Evolutionary conservation across 371 early-diverging fungal species (phyloP).

Genomic region (Rhizopus delemar): DNA sequence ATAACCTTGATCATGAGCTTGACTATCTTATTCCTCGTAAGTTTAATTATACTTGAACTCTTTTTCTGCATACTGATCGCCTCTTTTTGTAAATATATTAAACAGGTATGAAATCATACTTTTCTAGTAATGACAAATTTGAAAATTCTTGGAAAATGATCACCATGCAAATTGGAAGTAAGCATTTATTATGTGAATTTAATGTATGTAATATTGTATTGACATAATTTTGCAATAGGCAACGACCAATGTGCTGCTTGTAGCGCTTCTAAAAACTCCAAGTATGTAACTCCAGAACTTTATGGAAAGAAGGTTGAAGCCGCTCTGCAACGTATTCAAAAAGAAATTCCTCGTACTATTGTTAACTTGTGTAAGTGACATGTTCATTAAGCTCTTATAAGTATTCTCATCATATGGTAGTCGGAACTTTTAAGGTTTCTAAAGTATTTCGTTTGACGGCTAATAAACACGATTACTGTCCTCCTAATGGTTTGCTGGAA

Average conservation of each 20-base stretch:
- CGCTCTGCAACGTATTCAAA: conserved; percentile 20
- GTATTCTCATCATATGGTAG: conserved; percentile 1
- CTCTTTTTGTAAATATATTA: not conserved
- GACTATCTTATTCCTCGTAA: conserved; percentile 30
- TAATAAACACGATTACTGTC: conserved; percentile 12
- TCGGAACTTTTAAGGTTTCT: conserved; percentile 19
- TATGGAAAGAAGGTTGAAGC: conserved; percentile 21
- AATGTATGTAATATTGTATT: not conserved
- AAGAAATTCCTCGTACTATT: conserved; percentile 11
- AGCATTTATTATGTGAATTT: not conserved
- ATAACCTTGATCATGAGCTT: conserved; percentile 30
- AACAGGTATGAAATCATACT: conserved; percentile 3
- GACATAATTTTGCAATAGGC: not conserved
- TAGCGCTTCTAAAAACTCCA: not conserved
- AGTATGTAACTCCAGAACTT: conserved; percentile 7
- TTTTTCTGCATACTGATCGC: not conserved
- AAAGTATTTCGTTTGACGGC: conserved; percentile 9
- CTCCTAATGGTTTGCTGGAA: not conserved
- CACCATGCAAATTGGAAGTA: conserved; percentile 29
- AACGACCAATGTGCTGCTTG: conserved; percentile 25
- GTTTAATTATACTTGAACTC: not conserved
- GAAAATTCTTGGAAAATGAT: conserved; percentile 27
- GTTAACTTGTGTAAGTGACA: conserved; percentile 13
- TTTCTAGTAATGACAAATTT: not conserved
- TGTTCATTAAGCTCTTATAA: not conserved